phyloP scores from a whole-genome alignment of 176 grass and related monocot genomes.

The Musa schizocarpa region DNA sequence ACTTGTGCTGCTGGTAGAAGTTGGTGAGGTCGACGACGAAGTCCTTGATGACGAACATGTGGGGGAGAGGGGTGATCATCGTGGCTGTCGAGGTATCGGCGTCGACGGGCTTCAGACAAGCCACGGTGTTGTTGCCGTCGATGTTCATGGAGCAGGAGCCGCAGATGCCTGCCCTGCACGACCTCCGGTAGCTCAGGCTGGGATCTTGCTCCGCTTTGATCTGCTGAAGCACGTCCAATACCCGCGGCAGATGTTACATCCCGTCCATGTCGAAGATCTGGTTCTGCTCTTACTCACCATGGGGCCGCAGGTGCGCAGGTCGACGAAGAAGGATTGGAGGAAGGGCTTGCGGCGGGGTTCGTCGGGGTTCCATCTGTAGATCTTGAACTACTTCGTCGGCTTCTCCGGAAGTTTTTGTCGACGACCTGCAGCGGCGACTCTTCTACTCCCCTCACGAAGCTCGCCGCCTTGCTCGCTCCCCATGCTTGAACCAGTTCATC shows the following conservation, averaged over 20 bases:
- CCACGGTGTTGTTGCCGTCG: conserved; percentile 62
- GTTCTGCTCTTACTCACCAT: conserved; percentile 26
- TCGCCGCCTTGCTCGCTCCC: conserved; percentile 11
- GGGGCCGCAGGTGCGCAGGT: conserved; percentile 46
- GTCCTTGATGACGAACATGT: conserved; percentile 77
- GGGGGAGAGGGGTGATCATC: conserved; percentile 66
- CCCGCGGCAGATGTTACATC: conserved; percentile 11
- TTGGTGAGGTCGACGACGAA: conserved; percentile 59
- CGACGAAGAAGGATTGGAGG: conserved; percentile 56
- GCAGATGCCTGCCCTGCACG: conserved; percentile 71
- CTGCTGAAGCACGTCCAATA: conserved; percentile 62
- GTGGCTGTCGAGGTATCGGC: conserved; percentile 25
- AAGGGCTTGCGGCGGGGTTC: conserved; percentile 28
- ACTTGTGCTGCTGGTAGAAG: conserved; percentile 86
- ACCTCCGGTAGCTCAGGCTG: conserved; percentile 50
- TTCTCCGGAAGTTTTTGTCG: conserved; percentile 30
- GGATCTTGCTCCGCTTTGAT: conserved; percentile 67
- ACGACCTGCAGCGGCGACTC: background rate
- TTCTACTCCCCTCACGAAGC: conserved; percentile 14
- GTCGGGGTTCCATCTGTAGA: conserved; percentile 74
- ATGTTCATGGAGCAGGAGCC: conserved; percentile 76
- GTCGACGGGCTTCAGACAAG: conserved; percentile 56
- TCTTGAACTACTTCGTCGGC: conserved; percentile 48
- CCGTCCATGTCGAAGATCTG: background rate
- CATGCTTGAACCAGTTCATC: conserved; percentile 45